These are phyloP conservation scores for Daldinia vernicosa DNA, from an alignment of 495 filamentous ascomycete genomes.

Conservation along the genomic window DNA sequence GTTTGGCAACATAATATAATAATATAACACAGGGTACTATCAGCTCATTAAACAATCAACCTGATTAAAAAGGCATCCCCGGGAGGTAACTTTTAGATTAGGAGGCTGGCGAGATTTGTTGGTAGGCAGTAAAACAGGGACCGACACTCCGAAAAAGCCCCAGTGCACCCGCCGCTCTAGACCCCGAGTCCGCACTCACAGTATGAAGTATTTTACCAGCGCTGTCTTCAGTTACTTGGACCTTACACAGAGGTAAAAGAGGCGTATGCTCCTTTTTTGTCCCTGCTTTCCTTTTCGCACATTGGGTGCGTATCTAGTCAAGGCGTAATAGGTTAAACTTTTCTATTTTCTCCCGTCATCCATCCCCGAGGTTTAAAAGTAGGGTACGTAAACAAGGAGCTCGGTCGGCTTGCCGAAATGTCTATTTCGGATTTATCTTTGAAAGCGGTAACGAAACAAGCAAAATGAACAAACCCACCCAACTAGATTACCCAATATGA, in stretches of 20 bases:
- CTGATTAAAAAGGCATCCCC: conserved; percentile 6
- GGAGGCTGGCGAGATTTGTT: conserved; percentile 7
- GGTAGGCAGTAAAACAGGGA: conserved; percentile 39
- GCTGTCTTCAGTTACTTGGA: background rate
- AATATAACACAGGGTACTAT: background rate
- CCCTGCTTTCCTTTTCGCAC: background rate
- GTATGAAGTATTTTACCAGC: conserved; percentile 13
- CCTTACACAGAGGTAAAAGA: background rate
- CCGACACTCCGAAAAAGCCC: conserved; percentile 40
- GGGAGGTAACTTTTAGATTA: conserved; percentile 16
- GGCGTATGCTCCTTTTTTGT: conserved; percentile 5
- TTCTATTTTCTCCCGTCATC: conserved; percentile 22
- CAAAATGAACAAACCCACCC: conserved; percentile 1
- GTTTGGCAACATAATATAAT: background rate
- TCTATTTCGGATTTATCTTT: conserved; percentile 3
- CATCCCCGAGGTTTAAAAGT: conserved; percentile 1
- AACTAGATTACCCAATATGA: conserved; percentile 1
- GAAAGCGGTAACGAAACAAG: conserved; percentile 5
- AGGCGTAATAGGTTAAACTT: conserved; percentile 14
- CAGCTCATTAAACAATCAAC: conserved; percentile 6
- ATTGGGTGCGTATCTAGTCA: conserved; percentile 20
- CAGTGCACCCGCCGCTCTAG: conserved; percentile 34
- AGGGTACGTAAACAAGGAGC: conserved; percentile 5
- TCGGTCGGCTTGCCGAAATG: conserved; percentile 27
- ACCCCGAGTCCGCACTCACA: conserved; percentile 38